phyloP scores from a whole-genome alignment of 371 early-diverging fungal genomes.

The Mortierella sp. region DNA sequence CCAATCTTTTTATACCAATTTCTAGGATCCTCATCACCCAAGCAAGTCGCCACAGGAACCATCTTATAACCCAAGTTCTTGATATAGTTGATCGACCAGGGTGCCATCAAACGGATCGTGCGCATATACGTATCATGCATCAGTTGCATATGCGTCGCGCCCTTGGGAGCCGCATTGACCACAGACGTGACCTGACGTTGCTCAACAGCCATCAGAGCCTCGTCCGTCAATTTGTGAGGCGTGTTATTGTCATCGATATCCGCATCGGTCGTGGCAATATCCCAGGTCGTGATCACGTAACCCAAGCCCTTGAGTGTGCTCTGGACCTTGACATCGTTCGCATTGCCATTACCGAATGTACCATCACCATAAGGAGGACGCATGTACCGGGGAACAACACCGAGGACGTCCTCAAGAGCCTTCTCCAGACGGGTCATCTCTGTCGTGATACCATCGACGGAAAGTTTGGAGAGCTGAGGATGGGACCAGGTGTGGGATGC shows the following conservation, averaged over 20 bases:
- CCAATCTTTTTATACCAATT: slow-evolving; percentile 49
- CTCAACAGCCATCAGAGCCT: slow-evolving; percentile 13
- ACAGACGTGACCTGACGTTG: slow-evolving; percentile 19
- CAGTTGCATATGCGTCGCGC: slow-evolving; percentile 43
- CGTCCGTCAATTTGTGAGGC: slow-evolving; percentile 30
- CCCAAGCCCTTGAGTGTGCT: slow-evolving; percentile 27
- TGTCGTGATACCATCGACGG: slow-evolving; percentile 31
- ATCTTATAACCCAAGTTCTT: slow-evolving; percentile 44
- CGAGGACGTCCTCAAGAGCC: slow-evolving; percentile 50
- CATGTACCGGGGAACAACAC: slow-evolving; percentile 54
- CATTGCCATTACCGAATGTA: slow-evolving; percentile 29
- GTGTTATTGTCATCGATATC: slow-evolving; percentile 38
- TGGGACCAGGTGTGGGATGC: slow-evolving; percentile 60
- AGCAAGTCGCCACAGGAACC: slow-evolving; percentile 44
- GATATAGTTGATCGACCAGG: slow-evolving; percentile 32
- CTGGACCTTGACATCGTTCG: slow-evolving; percentile 36
- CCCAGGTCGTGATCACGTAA: slow-evolving; percentile 48
- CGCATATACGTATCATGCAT: slow-evolving; percentile 49
- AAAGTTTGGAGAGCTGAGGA: slow-evolving; percentile 26
- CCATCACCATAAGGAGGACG: slow-evolving; percentile 66
- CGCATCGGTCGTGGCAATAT: slow-evolving; percentile 40
- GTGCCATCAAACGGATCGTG: slow-evolving; percentile 27
- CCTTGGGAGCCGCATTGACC: slow-evolving; percentile 11
- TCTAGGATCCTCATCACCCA: slow-evolving; percentile 40
- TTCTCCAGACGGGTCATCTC: slow-evolving; percentile 53